Evolutionary conservation across 495 filamentous ascomycete species (phyloP), one percentile per base, ranked within the genome.

Genomic region (Aspergillus campestris): DNA sequence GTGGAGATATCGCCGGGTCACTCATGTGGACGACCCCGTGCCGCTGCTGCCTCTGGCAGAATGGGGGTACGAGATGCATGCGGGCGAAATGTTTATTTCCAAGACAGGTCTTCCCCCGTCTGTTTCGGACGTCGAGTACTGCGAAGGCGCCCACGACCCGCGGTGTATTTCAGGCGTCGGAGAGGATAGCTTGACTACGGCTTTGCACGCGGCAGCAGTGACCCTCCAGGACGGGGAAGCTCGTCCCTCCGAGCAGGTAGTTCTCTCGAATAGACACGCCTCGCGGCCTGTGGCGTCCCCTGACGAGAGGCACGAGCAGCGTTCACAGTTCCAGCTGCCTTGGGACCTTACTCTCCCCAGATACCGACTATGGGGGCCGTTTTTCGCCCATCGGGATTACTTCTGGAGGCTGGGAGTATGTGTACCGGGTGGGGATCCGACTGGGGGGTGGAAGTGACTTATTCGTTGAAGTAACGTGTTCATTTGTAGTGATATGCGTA

Each of bases 321-420:
- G 18, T 1, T 52, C 54, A 11, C 50, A 45, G 9, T 38, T 59
- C 18, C 39, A 40, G 6, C 50, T 55, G 44, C 47, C 60, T 11
- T 66, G 71, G 49, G 64, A 66, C 43, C 50, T 65, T 24, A 61
- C 89, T 13, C 84, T 86, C 11, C 60, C 74, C 8, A 66, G 79
- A 37, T 82, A 81, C 51, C 82, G 82, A 58, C 73, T 90, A 8
- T 92, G 94, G 87, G 80, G 94, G 67, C 67, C 94, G n/a, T 85
- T 96, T 60, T 89, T 89, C 68, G 84, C 90, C 11, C 92, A 98
- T 69, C 72, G 92, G 42, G 92, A 98, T 65, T 98, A 98, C 58
- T 98, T 98, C 61, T 92, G 89, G 84, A 67, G 92, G 30, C 56
- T 98, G 47, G 92, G 92, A 0, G 65, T 97, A 35, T 98, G 92